Evolutionary conservation across 2,329 filamentous ascomycete species (phyloP), one percentile per base, ranked within the genome.

Genomic region (Myriosclerotinia scirpicola): DNA sequence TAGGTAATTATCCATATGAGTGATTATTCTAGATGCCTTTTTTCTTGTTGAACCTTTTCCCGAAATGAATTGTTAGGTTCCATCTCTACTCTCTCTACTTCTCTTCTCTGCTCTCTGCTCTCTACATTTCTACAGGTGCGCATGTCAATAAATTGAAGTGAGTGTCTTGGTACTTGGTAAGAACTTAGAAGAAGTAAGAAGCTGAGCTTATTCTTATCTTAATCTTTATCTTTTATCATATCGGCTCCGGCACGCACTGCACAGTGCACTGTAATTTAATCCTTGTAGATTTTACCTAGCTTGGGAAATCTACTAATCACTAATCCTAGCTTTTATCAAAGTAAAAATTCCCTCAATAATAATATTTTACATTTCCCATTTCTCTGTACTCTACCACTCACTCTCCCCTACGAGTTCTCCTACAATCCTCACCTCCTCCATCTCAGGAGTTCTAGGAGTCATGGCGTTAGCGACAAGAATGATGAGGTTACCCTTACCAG

Each of bases 381-480:
- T 26, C 44, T 17, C 22, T 20, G 15, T 46, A 26, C 42, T 54
- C 48, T 14, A 40, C 26, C 15, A n/a, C 50, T 48, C 38, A 26
- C 46, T 26, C 53, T 34, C 2, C 30, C 4, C 17, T 36, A 42
- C 52, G 54, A 48, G n/a, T 63, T 63, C 30, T 26, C 40, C 48
- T 42, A 44, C 22, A 52, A 3, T 2, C 54, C 22, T 46, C 20
- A 42, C 54, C 55, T 53, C 55, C 55, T 53, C 54, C 46, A 42
- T 50, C 20, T 38, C 34, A 61, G 58, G 58, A 61, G 58, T 66
- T 65, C 62, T 58, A 66, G 65, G 71, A 69, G 72, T 64, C 76
- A 77, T 77, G 76, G 73, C 73, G 67, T 73, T 73, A 62, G 72
- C 71, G 52, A 71, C 73, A 60, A 74, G 72, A 76, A 72, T 73